Conservation (phyloP, 495 filamentous ascomycete genomes). For the Penicillium pancosmium region DNA sequence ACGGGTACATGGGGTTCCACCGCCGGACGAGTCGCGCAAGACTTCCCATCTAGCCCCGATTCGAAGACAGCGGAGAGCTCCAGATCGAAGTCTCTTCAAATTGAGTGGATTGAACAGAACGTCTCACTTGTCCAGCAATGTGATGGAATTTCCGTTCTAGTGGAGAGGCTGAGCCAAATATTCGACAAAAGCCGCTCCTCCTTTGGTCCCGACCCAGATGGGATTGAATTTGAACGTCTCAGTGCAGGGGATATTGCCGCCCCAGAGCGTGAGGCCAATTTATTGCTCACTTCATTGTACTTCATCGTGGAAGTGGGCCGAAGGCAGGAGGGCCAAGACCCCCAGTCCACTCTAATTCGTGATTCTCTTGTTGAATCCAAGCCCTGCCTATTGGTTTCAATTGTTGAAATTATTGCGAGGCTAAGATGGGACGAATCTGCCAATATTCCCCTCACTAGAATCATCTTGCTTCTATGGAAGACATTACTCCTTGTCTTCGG, state of each 20-base stretch:
- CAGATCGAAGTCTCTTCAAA: slow-evolving; percentile 59
- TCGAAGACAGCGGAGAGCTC: slow-evolving; percentile 37
- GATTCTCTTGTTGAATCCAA: slow-evolving; percentile 52
- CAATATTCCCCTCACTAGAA: slow-evolving; percentile 63
- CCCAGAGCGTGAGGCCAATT: slow-evolving; percentile 50
- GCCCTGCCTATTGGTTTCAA: slow-evolving; percentile 68
- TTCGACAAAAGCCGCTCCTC: slow-evolving; percentile 54
- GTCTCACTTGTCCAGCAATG: slow-evolving; percentile 60
- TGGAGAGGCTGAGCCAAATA: slow-evolving; percentile 58
- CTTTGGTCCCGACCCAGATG: slow-evolving; percentile 33
- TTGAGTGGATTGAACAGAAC: slow-evolving; percentile 69
- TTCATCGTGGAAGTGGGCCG: slow-evolving; percentile 70
- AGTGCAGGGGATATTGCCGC: slow-evolving; percentile 39
- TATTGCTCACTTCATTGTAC: slow-evolving; percentile 67
- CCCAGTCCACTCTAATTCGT: slow-evolving; percentile 33
- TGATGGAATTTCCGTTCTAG: slow-evolving; percentile 60
- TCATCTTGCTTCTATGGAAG: slow-evolving; percentile 90
- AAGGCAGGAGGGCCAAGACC: slow-evolving; percentile 37
- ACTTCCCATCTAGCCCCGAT: slow-evolving; percentile 30
- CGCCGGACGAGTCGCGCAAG: slow-evolving; percentile 50
- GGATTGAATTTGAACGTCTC: slow-evolving; percentile 32
- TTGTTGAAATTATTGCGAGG: slow-evolving; percentile 74
- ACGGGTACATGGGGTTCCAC: slow-evolving; percentile 80
- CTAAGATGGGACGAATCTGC: slow-evolving; percentile 86
- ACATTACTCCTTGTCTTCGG: slow-evolving; percentile 83